phyloP scores from a whole-genome alignment of 768 basidiomycete species.

The Hericium erinaceus region DNA sequence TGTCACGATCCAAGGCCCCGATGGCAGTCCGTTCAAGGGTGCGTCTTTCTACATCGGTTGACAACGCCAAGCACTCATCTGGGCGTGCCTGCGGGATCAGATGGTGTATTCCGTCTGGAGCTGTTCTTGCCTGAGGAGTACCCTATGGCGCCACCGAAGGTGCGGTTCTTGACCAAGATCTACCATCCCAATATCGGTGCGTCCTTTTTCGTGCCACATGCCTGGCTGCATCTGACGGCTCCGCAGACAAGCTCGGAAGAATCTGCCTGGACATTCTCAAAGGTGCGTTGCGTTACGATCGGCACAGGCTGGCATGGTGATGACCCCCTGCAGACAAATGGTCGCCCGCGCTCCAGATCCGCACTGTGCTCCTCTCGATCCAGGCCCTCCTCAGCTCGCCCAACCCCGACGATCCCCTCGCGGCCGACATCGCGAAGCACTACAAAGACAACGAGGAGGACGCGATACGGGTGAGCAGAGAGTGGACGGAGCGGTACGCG shows the following conservation, averaged over 20 bases:
- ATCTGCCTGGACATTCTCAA: conserved; percentile 99
- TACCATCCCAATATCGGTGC: conserved; percentile 99
- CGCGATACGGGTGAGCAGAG: conserved; percentile 83
- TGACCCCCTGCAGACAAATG: conserved; percentile 69
- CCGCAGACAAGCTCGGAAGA: conserved; percentile 89
- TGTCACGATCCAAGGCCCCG: conserved; percentile 92
- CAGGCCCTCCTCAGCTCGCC: conserved; percentile 95
- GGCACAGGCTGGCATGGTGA: background rate
- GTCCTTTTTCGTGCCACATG: conserved; percentile 19
- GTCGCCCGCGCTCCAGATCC: conserved; percentile 97
- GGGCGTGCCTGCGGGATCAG: conserved; percentile 28
- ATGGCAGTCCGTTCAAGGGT: conserved; percentile 83
- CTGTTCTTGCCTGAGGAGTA: conserved; percentile 98
- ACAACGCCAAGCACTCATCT: background rate
- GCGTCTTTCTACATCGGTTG: conserved; percentile 14
- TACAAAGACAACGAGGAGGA: conserved; percentile 97
- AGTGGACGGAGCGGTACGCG: conserved; percentile 94
- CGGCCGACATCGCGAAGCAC: conserved; percentile 93
- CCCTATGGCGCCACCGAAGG: conserved; percentile 98
- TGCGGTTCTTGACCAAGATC: conserved; percentile 97
- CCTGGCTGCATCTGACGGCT: background rate
- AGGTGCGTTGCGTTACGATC: conserved; percentile 36
- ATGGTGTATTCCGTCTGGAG: conserved; percentile 91
- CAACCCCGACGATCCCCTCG: conserved; percentile 93
- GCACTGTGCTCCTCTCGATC: conserved; percentile 92